Base-by-base conservation (phyloP, 177 flowering plant species). In the Tripterygium wilfordii region DNA sequence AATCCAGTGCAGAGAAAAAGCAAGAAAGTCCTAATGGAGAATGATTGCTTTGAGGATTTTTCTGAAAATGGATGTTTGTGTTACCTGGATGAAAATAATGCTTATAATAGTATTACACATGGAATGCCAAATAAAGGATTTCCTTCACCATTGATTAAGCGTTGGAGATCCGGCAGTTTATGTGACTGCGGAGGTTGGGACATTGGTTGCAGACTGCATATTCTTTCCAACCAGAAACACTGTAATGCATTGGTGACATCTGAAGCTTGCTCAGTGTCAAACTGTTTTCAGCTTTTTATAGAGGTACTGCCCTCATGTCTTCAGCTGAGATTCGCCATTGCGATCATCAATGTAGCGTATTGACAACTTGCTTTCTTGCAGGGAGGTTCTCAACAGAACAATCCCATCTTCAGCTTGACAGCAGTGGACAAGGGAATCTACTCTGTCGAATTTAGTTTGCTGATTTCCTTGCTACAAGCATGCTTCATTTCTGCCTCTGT, bases 181-280 rank as follows among this genome's bases (percentile, higher is more conserved):
- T 91, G 98, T 45, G 98, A 91, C 53, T 91, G 98, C 65, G 98
- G 98, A 46, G 98, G 98, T 39, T 91, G 98, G 98, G 98, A 88
- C 60, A 51, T 75, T 45, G 98, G 98, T 51, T 91, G 98, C 76
- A 67, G 67, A 49, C 60, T 91, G 10, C 55, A 68, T 26, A 45
- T 83, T 46, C 85, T 91, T 16, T 41, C 68, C 37, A 65, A 68
- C 48, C 26, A 61, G 36, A 59, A 45, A 40, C 29, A 20, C 33
- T 21, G 38, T 36, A 51, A 67, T 14, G 27, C n/a, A 18, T 14
- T 32, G 7, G 51, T 28, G 36, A 45, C 62, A 20, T 54, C 57
- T 14, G 45, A 55, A 50, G 42, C 42, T 46, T 51, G 45, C 41
- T 25, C 47, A 22, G 17, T 23, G 19, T 21, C 63, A 9, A 66